These are phyloP conservation scores for Curvularia sp. DNA, from an alignment of 2,329 filamentous ascomycete genomes.

Conservation along the genomic window DNA sequence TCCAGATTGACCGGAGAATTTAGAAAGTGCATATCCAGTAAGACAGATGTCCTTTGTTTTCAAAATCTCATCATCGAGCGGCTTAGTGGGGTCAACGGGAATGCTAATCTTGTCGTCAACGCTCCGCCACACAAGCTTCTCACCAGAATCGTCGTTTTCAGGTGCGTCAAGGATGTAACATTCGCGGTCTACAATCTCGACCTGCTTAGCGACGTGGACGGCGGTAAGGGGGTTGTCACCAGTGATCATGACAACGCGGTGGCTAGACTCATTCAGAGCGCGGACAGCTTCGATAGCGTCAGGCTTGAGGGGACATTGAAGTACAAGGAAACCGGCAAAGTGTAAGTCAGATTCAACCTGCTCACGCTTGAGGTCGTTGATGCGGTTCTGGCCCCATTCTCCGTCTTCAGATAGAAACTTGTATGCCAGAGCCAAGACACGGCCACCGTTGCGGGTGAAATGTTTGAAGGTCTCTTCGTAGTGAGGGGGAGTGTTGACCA, in stretches of 20 bases:
- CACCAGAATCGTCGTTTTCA: slow-evolving; percentile 82
- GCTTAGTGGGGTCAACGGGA: slow-evolving; percentile 81
- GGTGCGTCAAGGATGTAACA: slow-evolving; percentile 94
- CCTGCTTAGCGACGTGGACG: slow-evolving; percentile 91
- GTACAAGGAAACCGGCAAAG: slow-evolving; percentile 94
- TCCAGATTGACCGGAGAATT: slow-evolving; percentile 82
- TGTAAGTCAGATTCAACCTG: slow-evolving; percentile 83
- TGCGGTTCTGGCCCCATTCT: slow-evolving; percentile 81
- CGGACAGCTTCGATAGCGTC: slow-evolving; percentile 92
- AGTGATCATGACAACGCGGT: slow-evolving; percentile 98
- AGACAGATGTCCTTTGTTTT: slow-evolving; percentile 90
- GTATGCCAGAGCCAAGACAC: slow-evolving; percentile 91
- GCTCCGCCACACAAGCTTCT: slow-evolving; percentile 90
- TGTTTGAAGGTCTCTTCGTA: slow-evolving; percentile 99
- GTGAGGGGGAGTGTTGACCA: slow-evolving; percentile 79
- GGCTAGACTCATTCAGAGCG: slow-evolving; percentile 98
- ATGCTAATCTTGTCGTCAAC: slow-evolving; percentile 90
- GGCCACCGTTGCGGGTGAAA: slow-evolving; percentile 93
- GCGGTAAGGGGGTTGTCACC: slow-evolving; percentile 97
- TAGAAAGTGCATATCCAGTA: slow-evolving; percentile 89
- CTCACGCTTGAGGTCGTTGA: slow-evolving; percentile 94
- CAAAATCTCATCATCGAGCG: slow-evolving; percentile 81
- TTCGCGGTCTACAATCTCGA: slow-evolving; percentile 96
- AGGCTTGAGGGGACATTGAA: slow-evolving; percentile 95
- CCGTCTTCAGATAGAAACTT: slow-evolving; percentile 84